Evolutionary conservation across 352 stramenopile genomes (phyloP).

Genomic region (Aphanomyces invadans): DNA sequence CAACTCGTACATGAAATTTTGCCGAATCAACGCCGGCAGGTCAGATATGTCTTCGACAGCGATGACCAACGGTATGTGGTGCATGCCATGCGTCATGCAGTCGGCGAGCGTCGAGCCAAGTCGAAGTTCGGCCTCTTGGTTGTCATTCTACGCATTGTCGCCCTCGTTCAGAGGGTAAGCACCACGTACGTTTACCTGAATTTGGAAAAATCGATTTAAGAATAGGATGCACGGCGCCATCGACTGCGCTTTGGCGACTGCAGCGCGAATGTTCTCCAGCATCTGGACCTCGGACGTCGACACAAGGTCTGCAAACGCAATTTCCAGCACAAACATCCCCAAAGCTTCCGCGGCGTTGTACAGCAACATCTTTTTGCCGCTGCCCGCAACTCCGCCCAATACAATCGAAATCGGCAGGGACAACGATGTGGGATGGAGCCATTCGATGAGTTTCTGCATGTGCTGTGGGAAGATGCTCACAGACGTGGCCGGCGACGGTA

Average conservation of each 20-base stretch:
- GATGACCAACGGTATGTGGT: conserved; percentile 62
- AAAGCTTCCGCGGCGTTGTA: conserved; percentile 58
- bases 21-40: conserved; percentile 70
- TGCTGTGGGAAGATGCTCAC: background rate
- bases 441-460: conserved; percentile 48
- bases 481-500: background rate
- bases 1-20: conserved; percentile 76
- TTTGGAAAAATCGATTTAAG: conserved; percentile 64
- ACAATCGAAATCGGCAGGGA: conserved; percentile 67
- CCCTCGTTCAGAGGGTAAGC: too few relatives aligned
- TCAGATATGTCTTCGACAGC: conserved; percentile 70
- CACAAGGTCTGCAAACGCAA: conserved; percentile 70
- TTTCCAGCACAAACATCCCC: conserved; percentile 59
- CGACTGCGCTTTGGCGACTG: conserved; percentile 57
- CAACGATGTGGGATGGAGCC: conserved; percentile 58
- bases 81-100: conserved; percentile 39
- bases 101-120: conserved; percentile 55
- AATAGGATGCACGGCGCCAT: conserved; percentile 72
- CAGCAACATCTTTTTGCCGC: conserved; percentile 65
- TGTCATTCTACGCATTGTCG: conserved; percentile 44
- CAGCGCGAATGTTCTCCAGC: conserved; percentile 61
- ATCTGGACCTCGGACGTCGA: conserved; percentile 61
- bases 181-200: conserved; percentile 37
- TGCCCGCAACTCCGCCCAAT: conserved; percentile 51
- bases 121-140: conserved; percentile 62